Conservation (phyloP, 225 moss, liverwort and hornwort species). For the Neckera pumila region DNA sequence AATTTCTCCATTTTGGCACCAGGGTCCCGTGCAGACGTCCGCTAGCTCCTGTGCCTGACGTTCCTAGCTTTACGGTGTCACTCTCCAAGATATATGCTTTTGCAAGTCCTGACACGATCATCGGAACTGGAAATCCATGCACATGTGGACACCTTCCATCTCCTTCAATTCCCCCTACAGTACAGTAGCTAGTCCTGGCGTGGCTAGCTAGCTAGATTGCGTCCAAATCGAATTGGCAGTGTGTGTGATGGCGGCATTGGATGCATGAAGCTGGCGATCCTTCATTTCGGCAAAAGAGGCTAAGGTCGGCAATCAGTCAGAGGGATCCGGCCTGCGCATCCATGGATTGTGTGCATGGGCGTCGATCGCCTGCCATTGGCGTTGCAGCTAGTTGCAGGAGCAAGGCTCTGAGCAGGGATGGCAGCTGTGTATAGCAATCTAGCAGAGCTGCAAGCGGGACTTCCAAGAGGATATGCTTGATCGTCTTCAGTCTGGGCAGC, state of each 20-base stretch:
- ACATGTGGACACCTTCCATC: not conserved
- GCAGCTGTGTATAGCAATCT: not conserved
- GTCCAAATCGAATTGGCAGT: not conserved
- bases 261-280: not conserved
- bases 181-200: too few species aligned
- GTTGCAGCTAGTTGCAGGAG: not conserved
- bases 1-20: not conserved
- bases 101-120: not conserved
- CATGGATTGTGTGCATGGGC: not conserved
- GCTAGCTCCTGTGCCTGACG: not conserved
- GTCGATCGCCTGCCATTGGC: not conserved
- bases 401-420: not conserved
- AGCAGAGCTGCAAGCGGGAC: not conserved
- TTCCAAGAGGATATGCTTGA: slow-evolving; percentile 3
- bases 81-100: not conserved
- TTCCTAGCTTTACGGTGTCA: not conserved
- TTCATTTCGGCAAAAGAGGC: not conserved
- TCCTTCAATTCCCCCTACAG: not conserved
- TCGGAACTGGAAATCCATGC: not conserved
- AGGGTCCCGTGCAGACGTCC: not conserved
- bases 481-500: not conserved
- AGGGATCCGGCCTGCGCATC: too few species aligned
- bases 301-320: not conserved
- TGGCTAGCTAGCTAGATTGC: too few species aligned
- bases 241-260: not conserved